Conservation (phyloP, 805 yeast genomes). For the Torulaspora indica region DNA sequence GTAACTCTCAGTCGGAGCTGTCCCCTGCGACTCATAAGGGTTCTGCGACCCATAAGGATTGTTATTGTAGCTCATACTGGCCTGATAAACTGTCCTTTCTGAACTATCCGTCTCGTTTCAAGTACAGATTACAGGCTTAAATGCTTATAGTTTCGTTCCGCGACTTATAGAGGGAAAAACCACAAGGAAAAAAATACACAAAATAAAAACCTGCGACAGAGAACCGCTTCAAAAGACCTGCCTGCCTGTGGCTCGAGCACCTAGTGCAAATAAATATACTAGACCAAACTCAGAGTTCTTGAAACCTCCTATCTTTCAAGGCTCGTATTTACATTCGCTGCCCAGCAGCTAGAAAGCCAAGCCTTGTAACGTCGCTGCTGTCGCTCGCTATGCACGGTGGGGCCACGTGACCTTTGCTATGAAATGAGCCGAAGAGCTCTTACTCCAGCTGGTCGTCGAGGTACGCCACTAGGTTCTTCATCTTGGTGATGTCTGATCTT, state of each 20-base stretch:
- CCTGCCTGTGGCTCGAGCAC: neutral
- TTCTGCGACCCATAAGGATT: constrained; percentile 30
- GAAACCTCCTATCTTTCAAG: neutral
- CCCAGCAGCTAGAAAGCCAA: constrained; percentile 3
- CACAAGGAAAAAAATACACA: constrained; percentile 5
- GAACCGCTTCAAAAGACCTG: neutral
- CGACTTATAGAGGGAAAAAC: constrained; percentile 3
- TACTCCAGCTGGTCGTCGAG: constrained; percentile 16
- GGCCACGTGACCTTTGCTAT: neutral
- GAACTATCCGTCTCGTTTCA: neutral
- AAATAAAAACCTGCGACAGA: constrained; percentile 2
- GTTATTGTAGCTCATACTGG: constrained; percentile 31
- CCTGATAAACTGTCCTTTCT: neutral
- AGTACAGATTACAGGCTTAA: neutral
- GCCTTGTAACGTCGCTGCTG: neutral
- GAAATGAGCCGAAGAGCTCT: neutral
- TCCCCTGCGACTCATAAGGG: constrained; percentile 15
- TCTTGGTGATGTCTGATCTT: constrained; percentile 27
- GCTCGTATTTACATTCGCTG: neutral
- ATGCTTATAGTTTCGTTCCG: constrained; percentile 3
- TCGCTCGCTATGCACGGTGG: neutral
- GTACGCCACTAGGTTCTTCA: constrained; percentile 28
- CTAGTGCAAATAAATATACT: neutral
- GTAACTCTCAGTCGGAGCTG: constrained; percentile 16
- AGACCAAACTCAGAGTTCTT: neutral